These are phyloP conservation scores for Leptodermis oblonga DNA, from an alignment of 257 asterid genomes.

Conservation along the genomic window DNA sequence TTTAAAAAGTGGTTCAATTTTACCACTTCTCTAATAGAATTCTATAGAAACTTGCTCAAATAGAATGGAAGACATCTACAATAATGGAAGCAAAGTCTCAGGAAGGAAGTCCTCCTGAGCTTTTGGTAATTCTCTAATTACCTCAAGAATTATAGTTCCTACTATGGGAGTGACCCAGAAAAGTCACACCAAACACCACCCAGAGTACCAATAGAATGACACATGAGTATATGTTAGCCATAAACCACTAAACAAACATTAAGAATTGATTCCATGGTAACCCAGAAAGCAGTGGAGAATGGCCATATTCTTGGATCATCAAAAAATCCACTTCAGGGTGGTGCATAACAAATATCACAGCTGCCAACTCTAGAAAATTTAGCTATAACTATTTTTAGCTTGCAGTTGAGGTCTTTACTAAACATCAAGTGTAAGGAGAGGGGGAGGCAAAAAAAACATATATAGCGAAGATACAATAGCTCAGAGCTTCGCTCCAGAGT, in stretches of 20 bases:
- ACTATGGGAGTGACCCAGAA: not conserved
- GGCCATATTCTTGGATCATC: not conserved
- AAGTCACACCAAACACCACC: not conserved
- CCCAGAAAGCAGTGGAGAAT: not conserved
- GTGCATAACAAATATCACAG: not conserved
- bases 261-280: not conserved
- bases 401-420: conserved; percentile 10
- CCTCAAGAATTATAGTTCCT: no score
- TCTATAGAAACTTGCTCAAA: no score
- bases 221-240: not conserved
- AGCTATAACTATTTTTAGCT: not conserved
- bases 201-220: not conserved
- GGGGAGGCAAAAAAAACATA: not conserved
- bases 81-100: no score
- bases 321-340: not conserved
- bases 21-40: no score
- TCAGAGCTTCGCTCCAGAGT: conserved; percentile 42
- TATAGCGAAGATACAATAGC: conserved; percentile 26
- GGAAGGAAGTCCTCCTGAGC: no score
- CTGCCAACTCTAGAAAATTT: not conserved
- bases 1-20: no score
- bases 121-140: no score
- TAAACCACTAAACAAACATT: not conserved
- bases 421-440: not conserved
- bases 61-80: no score